Percentiles rank a stretch among this genome's conserved stretches.
Conservation (phyloP, 495 filamentous ascomycete genomes). For the Staphylotrichum longicolle region DNA sequence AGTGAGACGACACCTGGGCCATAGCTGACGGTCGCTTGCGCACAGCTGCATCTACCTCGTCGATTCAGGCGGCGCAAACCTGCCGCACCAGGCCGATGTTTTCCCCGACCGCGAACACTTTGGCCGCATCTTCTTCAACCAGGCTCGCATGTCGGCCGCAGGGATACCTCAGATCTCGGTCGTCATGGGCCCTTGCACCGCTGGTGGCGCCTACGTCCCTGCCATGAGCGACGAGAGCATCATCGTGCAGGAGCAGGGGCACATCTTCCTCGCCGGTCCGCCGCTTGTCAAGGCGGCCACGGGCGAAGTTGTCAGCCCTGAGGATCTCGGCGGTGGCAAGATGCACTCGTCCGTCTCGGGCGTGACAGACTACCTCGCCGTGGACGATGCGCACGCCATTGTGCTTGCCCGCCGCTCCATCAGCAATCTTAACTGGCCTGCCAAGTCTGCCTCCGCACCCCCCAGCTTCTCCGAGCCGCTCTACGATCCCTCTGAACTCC, state of each 20-base stretch:
- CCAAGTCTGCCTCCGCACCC: slow-evolving; percentile 19
- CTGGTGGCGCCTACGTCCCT: slow-evolving; percentile 93
- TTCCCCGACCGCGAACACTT: slow-evolving; percentile 96
- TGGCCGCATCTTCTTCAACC: slow-evolving; percentile 97
- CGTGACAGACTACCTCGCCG: slow-evolving; percentile 95
- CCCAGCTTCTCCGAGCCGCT: slow-evolving; percentile 62
- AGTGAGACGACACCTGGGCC: not conserved
- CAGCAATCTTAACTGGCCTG: slow-evolving; percentile 83
- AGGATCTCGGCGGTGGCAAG: slow-evolving; percentile 90
- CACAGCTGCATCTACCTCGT: slow-evolving; percentile 87
- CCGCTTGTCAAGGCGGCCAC: slow-evolving; percentile 96
- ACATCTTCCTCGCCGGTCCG: slow-evolving; percentile 94
- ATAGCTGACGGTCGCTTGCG: not conserved
- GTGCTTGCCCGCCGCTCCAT: slow-evolving; percentile 80
- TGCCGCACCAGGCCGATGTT: slow-evolving; percentile 93
- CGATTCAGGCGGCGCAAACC: slow-evolving; percentile 92
- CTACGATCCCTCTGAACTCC: slow-evolving; percentile 76
- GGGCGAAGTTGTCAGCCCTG: slow-evolving; percentile 86
- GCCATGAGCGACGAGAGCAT: slow-evolving; percentile 97
- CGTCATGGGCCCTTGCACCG: slow-evolving; percentile 97
- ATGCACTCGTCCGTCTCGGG: slow-evolving; percentile 88
- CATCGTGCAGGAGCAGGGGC: slow-evolving; percentile 91
- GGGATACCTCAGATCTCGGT: slow-evolving; percentile 93
- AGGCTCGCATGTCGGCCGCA: slow-evolving; percentile 82
- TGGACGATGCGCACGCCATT: slow-evolving; percentile 92